Evolutionary conservation across 1,139 yeast genomes (phyloP).

Genomic region (Meyerozyma athensensis): DNA sequence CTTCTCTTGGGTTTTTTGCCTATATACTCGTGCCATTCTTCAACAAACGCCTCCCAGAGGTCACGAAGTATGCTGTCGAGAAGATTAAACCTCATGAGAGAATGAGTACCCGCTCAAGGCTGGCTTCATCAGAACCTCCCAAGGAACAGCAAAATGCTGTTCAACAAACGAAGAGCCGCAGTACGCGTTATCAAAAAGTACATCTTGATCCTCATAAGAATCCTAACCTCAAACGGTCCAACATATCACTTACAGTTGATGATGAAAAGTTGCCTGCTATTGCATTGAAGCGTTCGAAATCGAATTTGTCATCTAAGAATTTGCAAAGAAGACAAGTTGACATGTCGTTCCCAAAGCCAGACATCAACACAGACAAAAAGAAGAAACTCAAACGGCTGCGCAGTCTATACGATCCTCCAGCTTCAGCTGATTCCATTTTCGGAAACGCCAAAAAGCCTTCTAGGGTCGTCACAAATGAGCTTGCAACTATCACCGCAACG

Average conservation of each 20-base stretch:
- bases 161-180: neutral
- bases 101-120: neutral
- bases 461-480: neutral
- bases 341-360: constrained; percentile 20
- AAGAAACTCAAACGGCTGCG: constrained; percentile 7
- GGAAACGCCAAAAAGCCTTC: constrained; percentile 24
- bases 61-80: constrained; percentile 43
- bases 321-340: constrained; percentile 48
- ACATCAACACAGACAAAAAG: constrained; percentile 6
- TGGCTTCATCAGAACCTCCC: neutral
- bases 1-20: constrained; percentile 47
- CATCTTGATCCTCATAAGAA: constrained; percentile 14
- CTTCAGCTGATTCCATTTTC: constrained; percentile 18
- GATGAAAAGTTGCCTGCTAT: constrained; percentile 28
- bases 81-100: constrained; percentile 36
- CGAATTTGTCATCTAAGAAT: constrained; percentile 35
- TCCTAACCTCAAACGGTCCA: constrained; percentile 16
- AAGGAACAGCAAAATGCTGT: neutral
- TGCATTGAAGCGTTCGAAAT: constrained; percentile 37
- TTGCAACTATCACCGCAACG: constrained; percentile 6
- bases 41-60: constrained; percentile 42
- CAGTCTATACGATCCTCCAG: constrained; percentile 11
- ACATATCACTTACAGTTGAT: constrained; percentile 8
- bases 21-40: constrained; percentile 54
- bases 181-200: constrained; percentile 16